A percentile compares a stretch with the other conserved stretches of the same genome.
phyloP scores from a whole-genome alignment of 177 flowering plant species.

The Vitis hybrid region DNA sequence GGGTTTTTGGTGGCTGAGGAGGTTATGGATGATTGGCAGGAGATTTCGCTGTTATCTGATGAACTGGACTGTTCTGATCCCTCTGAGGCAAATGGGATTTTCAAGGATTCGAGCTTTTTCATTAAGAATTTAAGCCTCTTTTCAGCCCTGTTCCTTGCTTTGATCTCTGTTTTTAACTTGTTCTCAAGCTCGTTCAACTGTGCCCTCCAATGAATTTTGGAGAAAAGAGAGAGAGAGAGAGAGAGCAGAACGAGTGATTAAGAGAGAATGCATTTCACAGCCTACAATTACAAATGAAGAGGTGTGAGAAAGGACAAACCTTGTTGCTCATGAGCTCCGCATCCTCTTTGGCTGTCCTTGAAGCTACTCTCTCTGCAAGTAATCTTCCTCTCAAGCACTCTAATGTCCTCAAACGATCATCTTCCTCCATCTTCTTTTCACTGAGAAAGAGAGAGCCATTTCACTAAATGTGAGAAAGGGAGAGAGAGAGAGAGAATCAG shows the following conservation, averaged over 20 bases:
- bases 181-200: slow-evolving; percentile 61
- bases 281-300: neutral
- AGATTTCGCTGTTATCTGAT: too few species aligned
- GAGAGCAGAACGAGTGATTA: neutral
- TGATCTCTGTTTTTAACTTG: neutral
- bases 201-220: neutral
- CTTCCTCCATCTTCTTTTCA: slow-evolving; percentile 46
- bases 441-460: slow-evolving; percentile 24
- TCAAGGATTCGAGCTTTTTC: neutral
- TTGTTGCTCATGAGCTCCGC: slow-evolving; percentile 50
- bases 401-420: slow-evolving; percentile 53
- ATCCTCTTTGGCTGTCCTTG: slow-evolving; percentile 61
- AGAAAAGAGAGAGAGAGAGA: neutral
- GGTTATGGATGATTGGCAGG: too few species aligned
- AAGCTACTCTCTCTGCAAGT: slow-evolving; percentile 74
- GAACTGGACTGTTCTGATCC: too few species aligned
- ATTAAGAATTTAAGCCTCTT: neutral
- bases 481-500: slow-evolving; percentile 5
- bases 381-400: slow-evolving; percentile 87
- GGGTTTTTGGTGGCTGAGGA: too few species aligned
- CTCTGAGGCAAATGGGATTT: neutral
- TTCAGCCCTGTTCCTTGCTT: neutral
- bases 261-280: neutral
- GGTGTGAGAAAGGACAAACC: slow-evolving; percentile 27
- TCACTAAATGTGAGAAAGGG: slow-evolving; percentile 1